A percentile compares a stretch with the other conserved stretches of the same genome.
These are phyloP conservation scores for Deuterostichococcus epilithicus DNA, from an alignment of 139 green algal species.

Conservation along the genomic window DNA sequence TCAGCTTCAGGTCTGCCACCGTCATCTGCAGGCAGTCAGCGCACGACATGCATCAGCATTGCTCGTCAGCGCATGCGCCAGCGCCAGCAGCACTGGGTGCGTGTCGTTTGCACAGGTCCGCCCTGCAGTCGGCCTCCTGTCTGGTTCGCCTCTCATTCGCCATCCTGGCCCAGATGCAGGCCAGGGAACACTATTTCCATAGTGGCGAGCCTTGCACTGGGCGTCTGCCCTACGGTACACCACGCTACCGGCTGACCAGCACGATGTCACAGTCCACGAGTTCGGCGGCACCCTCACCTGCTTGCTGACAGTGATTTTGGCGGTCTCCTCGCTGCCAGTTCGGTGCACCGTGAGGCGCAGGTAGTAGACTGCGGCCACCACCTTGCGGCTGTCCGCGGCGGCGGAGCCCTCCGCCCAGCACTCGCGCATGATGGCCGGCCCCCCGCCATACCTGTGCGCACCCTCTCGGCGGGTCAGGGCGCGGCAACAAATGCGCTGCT, in stretches of 20 bases:
- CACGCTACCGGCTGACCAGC: background rate
- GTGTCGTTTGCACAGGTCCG: background rate
- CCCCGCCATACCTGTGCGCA: slow-evolving; percentile 41
- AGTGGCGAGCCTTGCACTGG: slow-evolving; percentile 6
- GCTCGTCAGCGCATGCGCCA: background rate
- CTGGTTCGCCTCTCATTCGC: slow-evolving; percentile 11
- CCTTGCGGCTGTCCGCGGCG: slow-evolving; percentile 4
- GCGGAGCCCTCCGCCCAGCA: slow-evolving; percentile 11
- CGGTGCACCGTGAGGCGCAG: slow-evolving; percentile 30
- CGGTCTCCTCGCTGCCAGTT: background rate
- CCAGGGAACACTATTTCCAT: background rate
- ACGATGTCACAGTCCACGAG: background rate
- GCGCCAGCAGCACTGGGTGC: background rate
- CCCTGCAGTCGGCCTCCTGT: no score
- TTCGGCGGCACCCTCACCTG: background rate
- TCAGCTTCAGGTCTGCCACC: slow-evolving; percentile 43
- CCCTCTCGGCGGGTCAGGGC: no score
- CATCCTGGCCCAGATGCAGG: background rate
- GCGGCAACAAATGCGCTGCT: background rate
- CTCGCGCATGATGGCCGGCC: slow-evolving; percentile 32
- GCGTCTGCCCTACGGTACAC: slow-evolving; percentile 4
- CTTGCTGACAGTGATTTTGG: background rate
- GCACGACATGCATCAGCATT: background rate
- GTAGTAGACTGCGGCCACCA: slow-evolving; percentile 23
- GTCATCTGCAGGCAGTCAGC: slow-evolving; percentile 26